phyloP scores from a whole-genome alignment of 2,329 filamentous ascomycete genomes.

The Hypoxylon sp. region DNA sequence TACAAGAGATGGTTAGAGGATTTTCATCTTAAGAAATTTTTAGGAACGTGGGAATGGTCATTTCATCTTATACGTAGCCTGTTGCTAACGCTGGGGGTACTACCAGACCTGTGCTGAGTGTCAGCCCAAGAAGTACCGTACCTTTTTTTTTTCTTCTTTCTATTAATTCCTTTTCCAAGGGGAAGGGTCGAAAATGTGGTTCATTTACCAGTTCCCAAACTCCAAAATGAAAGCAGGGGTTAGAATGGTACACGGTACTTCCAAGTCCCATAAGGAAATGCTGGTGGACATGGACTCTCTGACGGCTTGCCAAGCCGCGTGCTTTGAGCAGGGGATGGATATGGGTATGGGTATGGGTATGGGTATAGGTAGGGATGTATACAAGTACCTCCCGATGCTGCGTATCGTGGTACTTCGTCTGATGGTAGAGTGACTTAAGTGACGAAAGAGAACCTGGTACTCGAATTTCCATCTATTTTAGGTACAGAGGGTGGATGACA shows the following conservation, averaged over 20 bases:
- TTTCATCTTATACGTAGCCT: slow-evolving; percentile 55
- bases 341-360: slow-evolving; percentile 33
- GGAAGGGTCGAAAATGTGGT: slow-evolving; percentile 47
- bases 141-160: slow-evolving; percentile 33
- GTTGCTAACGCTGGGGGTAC: slow-evolving; percentile 40
- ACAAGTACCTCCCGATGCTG: slow-evolving; percentile 32
- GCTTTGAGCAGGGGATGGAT: slow-evolving; percentile 37
- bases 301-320: slow-evolving; percentile 44
- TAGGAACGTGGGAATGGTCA: slow-evolving; percentile 51
- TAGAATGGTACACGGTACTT: slow-evolving; percentile 38
- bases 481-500: slow-evolving; percentile 10
- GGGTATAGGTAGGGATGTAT: slow-evolving; percentile 16
- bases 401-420: slow-evolving; percentile 29
- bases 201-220: slow-evolving; percentile 51
- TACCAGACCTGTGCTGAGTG: slow-evolving; percentile 44
- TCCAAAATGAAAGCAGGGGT: slow-evolving; percentile 42
- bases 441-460: slow-evolving; percentile 22
- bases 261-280: slow-evolving; percentile 25
- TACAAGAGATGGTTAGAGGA: slow-evolving; percentile 50
- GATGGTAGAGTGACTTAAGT: slow-evolving; percentile 23
- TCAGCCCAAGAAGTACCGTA: slow-evolving; percentile 44
- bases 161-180: slow-evolving; percentile 43
- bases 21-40: slow-evolving; percentile 47
- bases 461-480: slow-evolving; percentile 23
- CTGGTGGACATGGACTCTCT: slow-evolving; percentile 32